phyloP scores from a whole-genome alignment of 1,284 basidiomycete genomes.

The Erythrobasidium hasegawianum region DNA sequence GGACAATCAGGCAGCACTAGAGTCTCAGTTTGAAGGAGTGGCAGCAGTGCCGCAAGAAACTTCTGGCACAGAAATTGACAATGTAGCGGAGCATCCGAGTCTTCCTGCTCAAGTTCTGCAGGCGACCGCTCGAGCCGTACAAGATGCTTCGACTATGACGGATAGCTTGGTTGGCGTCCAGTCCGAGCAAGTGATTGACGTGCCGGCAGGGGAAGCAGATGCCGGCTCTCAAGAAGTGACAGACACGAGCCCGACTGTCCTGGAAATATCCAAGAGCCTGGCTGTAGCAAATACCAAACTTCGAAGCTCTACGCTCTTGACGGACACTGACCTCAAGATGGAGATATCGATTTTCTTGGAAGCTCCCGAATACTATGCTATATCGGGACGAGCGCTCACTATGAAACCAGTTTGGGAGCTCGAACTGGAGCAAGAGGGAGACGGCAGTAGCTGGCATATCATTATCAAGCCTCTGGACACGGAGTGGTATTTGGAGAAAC shows the following conservation, averaged over 20 bases:
- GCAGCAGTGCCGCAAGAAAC: no score
- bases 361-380: conserved; percentile 17
- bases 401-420: conserved; percentile 14
- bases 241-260: background rate
- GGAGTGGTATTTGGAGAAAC: conserved; percentile 25
- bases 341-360: conserved; percentile 21
- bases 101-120: no score
- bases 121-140: no score
- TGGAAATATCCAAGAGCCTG: conserved; percentile 3
- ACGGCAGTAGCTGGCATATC: conserved; percentile 7
- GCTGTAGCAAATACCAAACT: background rate
- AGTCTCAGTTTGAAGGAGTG: no score
- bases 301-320: conserved; percentile 2
- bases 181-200: no score
- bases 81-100: no score
- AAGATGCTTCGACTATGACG: no score
- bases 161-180: no score
- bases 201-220: no score
- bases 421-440: conserved; percentile 7
- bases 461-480: background rate
- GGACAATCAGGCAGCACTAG: no score
- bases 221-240: background rate
- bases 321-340: conserved; percentile 3
- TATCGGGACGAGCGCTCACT: conserved; percentile 1
- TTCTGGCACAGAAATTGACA: no score